Conservation (phyloP, 352 stramenopile species). For the Globisporangium mamillatum region DNA sequence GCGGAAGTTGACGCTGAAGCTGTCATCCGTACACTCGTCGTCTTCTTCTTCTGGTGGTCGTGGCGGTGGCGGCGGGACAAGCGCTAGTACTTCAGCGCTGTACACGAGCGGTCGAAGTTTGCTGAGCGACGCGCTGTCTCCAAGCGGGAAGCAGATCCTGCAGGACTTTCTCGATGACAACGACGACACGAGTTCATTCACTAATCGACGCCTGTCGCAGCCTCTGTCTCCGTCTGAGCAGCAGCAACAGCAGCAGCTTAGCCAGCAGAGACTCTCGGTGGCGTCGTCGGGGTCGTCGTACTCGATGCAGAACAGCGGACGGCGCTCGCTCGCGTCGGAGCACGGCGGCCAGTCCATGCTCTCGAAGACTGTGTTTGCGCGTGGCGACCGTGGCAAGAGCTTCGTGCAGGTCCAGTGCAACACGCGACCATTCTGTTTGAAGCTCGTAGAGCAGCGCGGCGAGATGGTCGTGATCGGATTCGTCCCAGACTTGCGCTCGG, state of each 20-base stretch:
- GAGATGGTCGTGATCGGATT: constrained; percentile 55
- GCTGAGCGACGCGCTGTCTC: constrained; percentile 59
- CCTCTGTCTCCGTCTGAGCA: background rate
- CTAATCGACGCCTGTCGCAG: background rate
- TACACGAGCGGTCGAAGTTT: constrained; percentile 24
- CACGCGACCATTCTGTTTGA: constrained; percentile 45
- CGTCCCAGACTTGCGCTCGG: constrained; percentile 23
- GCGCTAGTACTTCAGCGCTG: constrained; percentile 17
- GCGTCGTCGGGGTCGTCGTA: constrained; percentile 1
- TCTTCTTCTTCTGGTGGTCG: constrained; percentile 13
- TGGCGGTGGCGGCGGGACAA: background rate
- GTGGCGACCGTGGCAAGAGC: constrained; percentile 16
- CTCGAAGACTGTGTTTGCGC: constrained; percentile 23
- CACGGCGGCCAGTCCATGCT: constrained; percentile 17
- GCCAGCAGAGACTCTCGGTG: background rate
- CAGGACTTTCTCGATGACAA: constrained; percentile 42
- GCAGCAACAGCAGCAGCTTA: background rate
- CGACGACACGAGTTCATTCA: background rate
- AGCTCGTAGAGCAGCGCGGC: constrained; percentile 36
- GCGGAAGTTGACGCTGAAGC: constrained; percentile 4
- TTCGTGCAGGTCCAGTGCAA: constrained; percentile 51
- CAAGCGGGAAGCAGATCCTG: constrained; percentile 42
- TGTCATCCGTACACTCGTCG: constrained; percentile 12
- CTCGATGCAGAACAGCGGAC: background rate
- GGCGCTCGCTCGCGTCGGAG: background rate